Evolutionary conservation across 129 eudicot genomes (phyloP), one percentile per base, ranked within the genome.

Genomic region (Flaveria sonorensis): DNA sequence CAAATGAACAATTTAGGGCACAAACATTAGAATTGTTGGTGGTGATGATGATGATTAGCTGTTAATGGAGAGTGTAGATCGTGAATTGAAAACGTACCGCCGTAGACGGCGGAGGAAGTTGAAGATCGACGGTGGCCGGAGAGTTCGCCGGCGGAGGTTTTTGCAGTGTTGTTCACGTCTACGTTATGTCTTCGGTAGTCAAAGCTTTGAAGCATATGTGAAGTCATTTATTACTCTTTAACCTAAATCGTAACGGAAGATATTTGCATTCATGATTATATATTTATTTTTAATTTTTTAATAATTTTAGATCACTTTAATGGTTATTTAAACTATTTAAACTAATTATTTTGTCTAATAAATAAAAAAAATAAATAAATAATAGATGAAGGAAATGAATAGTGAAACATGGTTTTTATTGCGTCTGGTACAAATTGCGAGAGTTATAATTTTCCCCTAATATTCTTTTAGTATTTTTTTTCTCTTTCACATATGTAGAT

Each of bases 91-190:
- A 26, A 56, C 8, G 26, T 26, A 74, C 20, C 42, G 53, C 74
- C 79, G 74, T 43, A 40, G 36, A 11, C 39, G 57, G 57, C 40
- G 1, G 43, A 71, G 18, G 74, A 19, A 42, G 28, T 1, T n/a
- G 69, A 65, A 32, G 73, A 65, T 50, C 43, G 50, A 55, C 46
- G 8, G 42, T 79, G 60, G 73, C 78, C 83, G 83, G 72, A 3
- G 59, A 42, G 51, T 73, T 3, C 18, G 83, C 83, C 83, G 83
- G 79, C 56, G 72, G 72, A 48, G 66, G 72, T 21, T 71, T 72
- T 61, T 30, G 68, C 71, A 39, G 14, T 43, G 11, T 13, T 10
- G 21, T 24, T 21, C 46, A 21, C 61, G 83, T 72, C 77, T 79
- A 42, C 83, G 55, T 40, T 65, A 12, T 65, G 79, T 80, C 83